Evolutionary conservation across 2,329 filamentous ascomycete species (phyloP).

Genomic region (Paracamarosporium sp.): DNA sequence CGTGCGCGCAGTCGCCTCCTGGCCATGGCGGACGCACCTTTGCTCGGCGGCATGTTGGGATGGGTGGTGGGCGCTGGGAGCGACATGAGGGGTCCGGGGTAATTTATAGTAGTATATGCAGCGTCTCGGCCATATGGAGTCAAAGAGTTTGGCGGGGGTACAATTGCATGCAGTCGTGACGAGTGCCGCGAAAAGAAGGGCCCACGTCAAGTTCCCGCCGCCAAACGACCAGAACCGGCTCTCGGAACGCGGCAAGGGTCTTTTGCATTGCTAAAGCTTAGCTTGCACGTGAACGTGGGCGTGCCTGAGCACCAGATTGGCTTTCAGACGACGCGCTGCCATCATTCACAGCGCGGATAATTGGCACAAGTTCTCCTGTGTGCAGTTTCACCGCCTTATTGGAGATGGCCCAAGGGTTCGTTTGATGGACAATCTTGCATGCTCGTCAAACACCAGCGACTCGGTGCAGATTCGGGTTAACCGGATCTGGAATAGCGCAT

Average conservation of each 20-base stretch:
- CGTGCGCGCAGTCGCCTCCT: neutral
- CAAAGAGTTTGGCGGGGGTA: conserved; percentile 3
- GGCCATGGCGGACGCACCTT: conserved; percentile 25
- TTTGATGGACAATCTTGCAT: neutral
- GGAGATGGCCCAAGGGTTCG: no score
- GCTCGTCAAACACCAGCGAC: neutral
- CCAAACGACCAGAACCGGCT: conserved; percentile 3
- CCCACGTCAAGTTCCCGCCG: neutral
- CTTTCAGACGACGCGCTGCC: neutral
- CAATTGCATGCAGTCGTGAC: conserved; percentile 11
- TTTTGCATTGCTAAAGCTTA: neutral
- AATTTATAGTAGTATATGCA: conserved; percentile 24
- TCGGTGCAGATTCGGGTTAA: neutral
- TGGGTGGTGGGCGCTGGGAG: conserved; percentile 44
- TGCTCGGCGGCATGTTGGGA: conserved; percentile 46
- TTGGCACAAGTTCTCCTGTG: neutral
- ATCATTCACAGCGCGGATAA: no score
- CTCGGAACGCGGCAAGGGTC: conserved; percentile 2
- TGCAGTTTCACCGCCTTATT: neutral
- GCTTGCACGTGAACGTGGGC: neutral
- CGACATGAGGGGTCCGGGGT: conserved; percentile 40
- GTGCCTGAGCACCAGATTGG: neutral
- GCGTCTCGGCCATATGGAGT: conserved; percentile 15
- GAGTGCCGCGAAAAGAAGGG: conserved; percentile 4
- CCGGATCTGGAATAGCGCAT: neutral